A percentile compares a stretch with the other conserved stretches of the same genome.
These are phyloP conservation scores for Elaeis guineensis DNA, from an alignment of 176 grass and related monocot species.

Conservation along the genomic window DNA sequence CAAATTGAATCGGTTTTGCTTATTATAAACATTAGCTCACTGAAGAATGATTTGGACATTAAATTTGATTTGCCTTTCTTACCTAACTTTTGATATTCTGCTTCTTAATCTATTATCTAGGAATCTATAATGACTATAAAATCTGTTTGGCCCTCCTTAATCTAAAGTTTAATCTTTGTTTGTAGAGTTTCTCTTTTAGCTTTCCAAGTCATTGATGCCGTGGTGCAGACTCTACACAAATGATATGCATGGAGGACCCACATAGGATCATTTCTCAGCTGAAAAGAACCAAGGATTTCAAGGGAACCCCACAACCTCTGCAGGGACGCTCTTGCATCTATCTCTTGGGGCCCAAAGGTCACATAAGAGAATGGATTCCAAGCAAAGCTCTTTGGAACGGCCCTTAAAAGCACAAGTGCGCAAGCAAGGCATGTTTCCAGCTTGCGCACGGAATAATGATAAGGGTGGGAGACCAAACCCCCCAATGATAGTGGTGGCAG, in stretches of 20 bases:
- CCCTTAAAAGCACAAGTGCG: neutral
- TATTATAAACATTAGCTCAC: no score
- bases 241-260: neutral
- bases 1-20: no score
- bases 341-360: no score
- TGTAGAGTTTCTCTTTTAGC: neutral
- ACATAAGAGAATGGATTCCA: neutral
- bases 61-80: no score
- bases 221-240: neutral
- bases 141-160: no score
- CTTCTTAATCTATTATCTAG: no score
- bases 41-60: no score
- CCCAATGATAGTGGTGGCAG: slow-evolving; percentile 5
- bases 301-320: neutral
- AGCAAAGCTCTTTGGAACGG: slow-evolving; percentile 6
- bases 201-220: neutral
- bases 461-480: slow-evolving; percentile 13
- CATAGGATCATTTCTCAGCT: neutral
- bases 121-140: no score
- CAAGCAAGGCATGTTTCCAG: slow-evolving; percentile 30
- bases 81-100: no score
- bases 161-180: no score
- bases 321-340: no score
- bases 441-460: slow-evolving; percentile 24
- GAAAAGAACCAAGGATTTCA: neutral